Percentiles rank a stretch among this genome's conserved stretches.
phyloP scores from a whole-genome alignment of 768 basidiomycete genomes.

The Amanita rimosa region DNA sequence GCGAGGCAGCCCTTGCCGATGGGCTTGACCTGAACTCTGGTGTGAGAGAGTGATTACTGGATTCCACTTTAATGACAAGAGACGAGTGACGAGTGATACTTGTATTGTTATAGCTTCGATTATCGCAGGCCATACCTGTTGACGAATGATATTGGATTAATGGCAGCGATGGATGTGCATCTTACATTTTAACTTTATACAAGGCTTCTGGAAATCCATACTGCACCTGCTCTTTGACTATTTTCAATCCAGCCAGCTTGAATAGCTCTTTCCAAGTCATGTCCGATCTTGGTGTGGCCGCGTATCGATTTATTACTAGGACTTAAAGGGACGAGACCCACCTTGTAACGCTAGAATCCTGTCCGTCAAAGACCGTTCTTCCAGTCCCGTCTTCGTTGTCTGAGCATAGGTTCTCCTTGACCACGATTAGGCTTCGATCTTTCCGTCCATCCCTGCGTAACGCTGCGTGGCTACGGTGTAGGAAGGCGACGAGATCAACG shows the following conservation, averaged over 20 bases:
- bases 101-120: slow-evolving; percentile 8
- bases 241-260: slow-evolving; percentile 52
- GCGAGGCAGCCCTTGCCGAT: slow-evolving; percentile 36
- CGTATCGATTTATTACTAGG: slow-evolving; percentile 1
- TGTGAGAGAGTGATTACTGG: slow-evolving; percentile 4
- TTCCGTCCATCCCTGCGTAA: slow-evolving; percentile 32
- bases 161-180: slow-evolving; percentile 4
- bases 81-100: background rate
- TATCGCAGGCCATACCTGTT: slow-evolving; percentile 49
- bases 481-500: slow-evolving; percentile 65
- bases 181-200: slow-evolving; percentile 81
- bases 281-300: slow-evolving; percentile 52
- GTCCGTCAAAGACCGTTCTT: slow-evolving; percentile 58
- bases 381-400: slow-evolving; percentile 41
- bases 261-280: slow-evolving; percentile 73
- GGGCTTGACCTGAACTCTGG: slow-evolving; percentile 12
- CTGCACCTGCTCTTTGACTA: slow-evolving; percentile 72
- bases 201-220: slow-evolving; percentile 73
- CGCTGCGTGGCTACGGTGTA: slow-evolving; percentile 50
- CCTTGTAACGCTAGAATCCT: slow-evolving; percentile 90
- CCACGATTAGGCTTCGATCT: slow-evolving; percentile 55
- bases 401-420: slow-evolving; percentile 85
- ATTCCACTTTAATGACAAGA: background rate
- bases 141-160: background rate
- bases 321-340: slow-evolving; percentile 15